Evolutionary conservation across 306 rosid species (phyloP).

Genomic region (Crotalaria pallida): DNA sequence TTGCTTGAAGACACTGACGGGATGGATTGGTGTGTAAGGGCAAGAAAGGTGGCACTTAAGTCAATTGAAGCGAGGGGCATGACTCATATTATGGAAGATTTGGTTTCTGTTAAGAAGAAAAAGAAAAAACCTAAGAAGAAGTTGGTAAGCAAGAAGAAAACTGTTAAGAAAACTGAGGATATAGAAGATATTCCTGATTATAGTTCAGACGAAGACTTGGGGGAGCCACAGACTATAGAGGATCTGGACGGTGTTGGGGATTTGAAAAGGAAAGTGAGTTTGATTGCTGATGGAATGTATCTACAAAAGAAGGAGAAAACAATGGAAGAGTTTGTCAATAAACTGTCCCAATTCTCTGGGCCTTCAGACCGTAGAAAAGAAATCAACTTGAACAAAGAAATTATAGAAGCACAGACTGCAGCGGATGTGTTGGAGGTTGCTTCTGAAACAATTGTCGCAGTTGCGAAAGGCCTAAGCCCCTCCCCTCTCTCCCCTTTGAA

Average conservation of each 20-base stretch:
- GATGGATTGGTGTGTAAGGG: slow-evolving; percentile 89
- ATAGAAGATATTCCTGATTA: slow-evolving; percentile 30
- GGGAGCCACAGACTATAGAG: slow-evolving; percentile 8
- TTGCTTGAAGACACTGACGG: slow-evolving; percentile 53
- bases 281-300: slow-evolving; percentile 58
- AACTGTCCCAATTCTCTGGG: slow-evolving; percentile 73
- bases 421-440: slow-evolving; percentile 74
- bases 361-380: slow-evolving; percentile 78
- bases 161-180: slow-evolving; percentile 32
- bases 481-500: slow-evolving; percentile 88
- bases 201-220: slow-evolving; percentile 42
- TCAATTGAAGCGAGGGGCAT: slow-evolving; percentile 66
- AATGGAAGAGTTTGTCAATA: slow-evolving; percentile 54
- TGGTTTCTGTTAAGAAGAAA: slow-evolving; percentile 48
- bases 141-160: slow-evolving; percentile 33
- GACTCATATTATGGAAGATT: slow-evolving; percentile 47
- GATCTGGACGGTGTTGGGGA: slow-evolving; percentile 22
- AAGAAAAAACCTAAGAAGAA: slow-evolving; percentile 52
- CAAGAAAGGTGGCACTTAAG: slow-evolving; percentile 65
- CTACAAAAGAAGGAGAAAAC: slow-evolving; percentile 52
- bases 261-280: slow-evolving; percentile 46
- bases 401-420: slow-evolving; percentile 74
- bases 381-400: slow-evolving; percentile 63
- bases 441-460: slow-evolving; percentile 68
- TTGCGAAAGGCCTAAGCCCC: slow-evolving; percentile 82